These are phyloP conservation scores for Amborella trichopoda DNA, from an alignment of 164 flowering plant species.

Conservation along the genomic window DNA sequence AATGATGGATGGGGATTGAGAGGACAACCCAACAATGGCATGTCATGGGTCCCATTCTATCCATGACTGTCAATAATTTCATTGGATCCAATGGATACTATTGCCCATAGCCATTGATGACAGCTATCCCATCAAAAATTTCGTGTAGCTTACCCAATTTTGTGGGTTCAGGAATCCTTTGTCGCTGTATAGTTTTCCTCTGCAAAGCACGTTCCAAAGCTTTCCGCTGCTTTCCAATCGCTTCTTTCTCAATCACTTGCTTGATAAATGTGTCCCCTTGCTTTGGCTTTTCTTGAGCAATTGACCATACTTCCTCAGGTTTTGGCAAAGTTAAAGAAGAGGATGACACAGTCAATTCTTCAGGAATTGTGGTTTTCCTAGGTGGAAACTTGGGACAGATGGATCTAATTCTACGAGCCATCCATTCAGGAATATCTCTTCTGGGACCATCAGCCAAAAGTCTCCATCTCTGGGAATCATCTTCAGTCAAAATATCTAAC, in stretches of 20 bases:
- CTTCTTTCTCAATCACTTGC: constrained; percentile 46
- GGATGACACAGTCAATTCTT: constrained; percentile 19
- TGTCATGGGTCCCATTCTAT: too few relatives aligned
- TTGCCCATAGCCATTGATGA: too few relatives aligned
- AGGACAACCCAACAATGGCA: too few relatives aligned
- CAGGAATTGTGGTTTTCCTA: constrained; percentile 26
- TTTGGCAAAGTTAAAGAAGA: constrained; percentile 33
- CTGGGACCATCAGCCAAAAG: constrained; percentile 53
- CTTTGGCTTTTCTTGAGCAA: constrained; percentile 43
- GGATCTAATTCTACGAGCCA: constrained; percentile 36
- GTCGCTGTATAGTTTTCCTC: constrained; percentile 32
- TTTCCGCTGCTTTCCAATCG: constrained; percentile 45
- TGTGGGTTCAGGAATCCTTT: constrained; percentile 34
- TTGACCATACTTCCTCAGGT: constrained; percentile 50
- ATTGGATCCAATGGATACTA: too few relatives aligned
- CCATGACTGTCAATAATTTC: too few relatives aligned
- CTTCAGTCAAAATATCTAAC: constrained; percentile 42
- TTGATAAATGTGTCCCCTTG: constrained; percentile 38
- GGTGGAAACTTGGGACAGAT: constrained; percentile 52
- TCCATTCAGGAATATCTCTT: constrained; percentile 49
- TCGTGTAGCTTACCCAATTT: constrained; percentile 41
- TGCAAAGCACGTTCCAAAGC: constrained; percentile 40
- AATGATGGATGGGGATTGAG: too few relatives aligned
- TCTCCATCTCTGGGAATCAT: constrained; percentile 44
- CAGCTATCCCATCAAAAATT: too few relatives aligned